A percentile compares a stretch with the other conserved stretches of the same genome.
These are phyloP conservation scores for Candida loeiensis DNA, from an alignment of 805 yeast species.

Conservation along the genomic window DNA sequence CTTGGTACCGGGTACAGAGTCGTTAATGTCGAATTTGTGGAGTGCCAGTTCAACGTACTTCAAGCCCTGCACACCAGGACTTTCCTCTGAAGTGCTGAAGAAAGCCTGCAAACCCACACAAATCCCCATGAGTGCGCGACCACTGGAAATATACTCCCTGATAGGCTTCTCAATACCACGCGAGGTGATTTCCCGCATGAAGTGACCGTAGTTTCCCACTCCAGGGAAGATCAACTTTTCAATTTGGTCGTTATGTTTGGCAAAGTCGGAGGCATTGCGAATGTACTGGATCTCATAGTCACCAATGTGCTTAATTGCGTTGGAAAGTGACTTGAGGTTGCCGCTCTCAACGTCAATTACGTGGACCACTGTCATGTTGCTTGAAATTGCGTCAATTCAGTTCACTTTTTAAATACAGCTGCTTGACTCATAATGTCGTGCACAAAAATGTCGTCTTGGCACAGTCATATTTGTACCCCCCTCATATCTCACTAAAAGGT, in stretches of 20 bases:
- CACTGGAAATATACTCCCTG: constrained; percentile 62
- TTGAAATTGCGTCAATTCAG: neutral
- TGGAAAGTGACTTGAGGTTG: constrained; percentile 80
- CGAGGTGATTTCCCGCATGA: constrained; percentile 63
- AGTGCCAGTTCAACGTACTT: constrained; percentile 47
- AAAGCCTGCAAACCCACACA: constrained; percentile 95
- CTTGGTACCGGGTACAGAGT: constrained; percentile 30
- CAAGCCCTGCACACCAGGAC: constrained; percentile 50
- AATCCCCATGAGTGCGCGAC: constrained; percentile 90
- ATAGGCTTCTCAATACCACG: constrained; percentile 68
- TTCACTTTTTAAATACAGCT: neutral
- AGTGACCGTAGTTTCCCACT: constrained; percentile 96
- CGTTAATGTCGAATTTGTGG: constrained; percentile 49
- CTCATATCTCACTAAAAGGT: too few relatives aligned
- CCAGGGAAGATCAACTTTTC: constrained; percentile 81
- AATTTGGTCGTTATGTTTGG: constrained; percentile 39
- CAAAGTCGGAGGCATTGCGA: constrained; percentile 54
- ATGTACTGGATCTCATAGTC: constrained; percentile 58
- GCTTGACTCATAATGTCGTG: constrained; percentile 2
- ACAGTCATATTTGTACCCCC: too few relatives aligned
- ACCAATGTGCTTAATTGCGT: constrained; percentile 80
- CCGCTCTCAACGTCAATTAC: constrained; percentile 94
- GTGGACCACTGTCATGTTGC: constrained; percentile 35
- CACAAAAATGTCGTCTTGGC: neutral
- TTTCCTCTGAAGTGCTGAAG: constrained; percentile 72